These are phyloP conservation scores for Ceratobasidium papillatum DNA, from an alignment of 1,284 basidiomycete species.

Conservation along the genomic window DNA sequence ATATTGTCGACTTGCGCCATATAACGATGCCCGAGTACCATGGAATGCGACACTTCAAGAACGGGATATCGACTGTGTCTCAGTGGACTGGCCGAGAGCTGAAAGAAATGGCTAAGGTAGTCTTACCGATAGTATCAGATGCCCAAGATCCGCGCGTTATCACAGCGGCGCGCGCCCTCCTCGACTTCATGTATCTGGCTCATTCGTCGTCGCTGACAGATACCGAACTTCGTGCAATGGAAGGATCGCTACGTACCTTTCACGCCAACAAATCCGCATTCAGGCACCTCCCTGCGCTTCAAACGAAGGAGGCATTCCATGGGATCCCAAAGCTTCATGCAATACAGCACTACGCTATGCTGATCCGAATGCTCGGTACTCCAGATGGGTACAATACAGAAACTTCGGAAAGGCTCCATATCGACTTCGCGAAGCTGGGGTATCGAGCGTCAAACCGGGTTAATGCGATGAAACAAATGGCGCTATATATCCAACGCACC, in stretches of 20 bases:
- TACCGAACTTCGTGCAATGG: conserved; percentile 51
- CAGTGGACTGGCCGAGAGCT: conserved; percentile 51
- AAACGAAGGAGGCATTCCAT: conserved; percentile 3
- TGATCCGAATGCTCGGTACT: conserved; percentile 36
- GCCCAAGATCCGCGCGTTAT: conserved; percentile 33
- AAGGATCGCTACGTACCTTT: conserved; percentile 49
- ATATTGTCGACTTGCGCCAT: conserved; percentile 29
- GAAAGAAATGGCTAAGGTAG: conserved; percentile 51
- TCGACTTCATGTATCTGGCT: conserved; percentile 52
- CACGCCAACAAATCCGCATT: conserved; percentile 53
- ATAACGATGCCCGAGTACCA: not conserved
- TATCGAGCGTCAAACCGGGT: too few relatives aligned
- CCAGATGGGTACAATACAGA: conserved; percentile 43
- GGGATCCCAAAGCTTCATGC: conserved; percentile 56
- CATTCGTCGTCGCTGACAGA: conserved; percentile 26
- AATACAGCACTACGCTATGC: conserved; percentile 44
- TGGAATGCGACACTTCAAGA: too few relatives aligned
- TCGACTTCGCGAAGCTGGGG: conserved; percentile 39
- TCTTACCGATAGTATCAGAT: conserved; percentile 49
- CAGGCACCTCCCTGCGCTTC: conserved; percentile 47
- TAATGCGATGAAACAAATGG: too few relatives aligned
- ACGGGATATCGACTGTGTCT: conserved; percentile 44
- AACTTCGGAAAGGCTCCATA: conserved; percentile 41
- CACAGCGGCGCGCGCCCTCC: conserved; percentile 46
- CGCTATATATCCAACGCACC: conserved; percentile 11